Evolutionary conservation across 768 basidiomycete species (phyloP).

Genomic region (Saitozyma sp.): DNA sequence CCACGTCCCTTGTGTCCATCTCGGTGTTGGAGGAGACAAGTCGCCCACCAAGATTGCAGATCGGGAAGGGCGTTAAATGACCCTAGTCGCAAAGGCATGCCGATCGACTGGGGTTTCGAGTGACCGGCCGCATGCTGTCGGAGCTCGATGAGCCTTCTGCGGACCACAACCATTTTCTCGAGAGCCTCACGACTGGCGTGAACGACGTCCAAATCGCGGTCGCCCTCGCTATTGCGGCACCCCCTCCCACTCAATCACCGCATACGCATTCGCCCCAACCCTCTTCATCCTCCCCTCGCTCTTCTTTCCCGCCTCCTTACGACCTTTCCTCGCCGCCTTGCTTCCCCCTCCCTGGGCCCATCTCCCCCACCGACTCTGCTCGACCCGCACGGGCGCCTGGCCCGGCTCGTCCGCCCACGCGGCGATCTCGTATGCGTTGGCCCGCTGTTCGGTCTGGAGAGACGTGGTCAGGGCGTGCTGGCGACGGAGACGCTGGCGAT

Average conservation of each 20-base stretch:
- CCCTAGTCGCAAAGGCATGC: no score
- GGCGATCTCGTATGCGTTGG: constrained; percentile 41
- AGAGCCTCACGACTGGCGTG: no score
- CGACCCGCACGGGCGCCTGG: constrained; percentile 16
- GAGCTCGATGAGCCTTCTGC: no score
- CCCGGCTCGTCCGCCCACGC: constrained; percentile 44
- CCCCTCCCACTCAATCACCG: constrained; percentile 45
- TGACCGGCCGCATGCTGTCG: no score
- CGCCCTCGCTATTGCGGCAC: constrained; percentile 15
- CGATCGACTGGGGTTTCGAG: no score
- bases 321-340: background rate
- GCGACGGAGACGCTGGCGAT: constrained; percentile 28
- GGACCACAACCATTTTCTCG: no score
- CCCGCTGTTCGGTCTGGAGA: constrained; percentile 31
- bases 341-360: background rate
- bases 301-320: constrained; percentile 17
- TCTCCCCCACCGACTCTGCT: background rate
- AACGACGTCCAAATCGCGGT: no score
- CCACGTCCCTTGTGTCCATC: no score
- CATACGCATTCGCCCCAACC: constrained; percentile 41
- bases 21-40: no score
- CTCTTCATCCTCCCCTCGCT: constrained; percentile 28
- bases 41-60: no score
- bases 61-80: no score
- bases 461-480: constrained; percentile 23